These are phyloP conservation scores for Boletus speciosus DNA, from an alignment of 768 basidiomycete genomes.

Conservation along the genomic window DNA sequence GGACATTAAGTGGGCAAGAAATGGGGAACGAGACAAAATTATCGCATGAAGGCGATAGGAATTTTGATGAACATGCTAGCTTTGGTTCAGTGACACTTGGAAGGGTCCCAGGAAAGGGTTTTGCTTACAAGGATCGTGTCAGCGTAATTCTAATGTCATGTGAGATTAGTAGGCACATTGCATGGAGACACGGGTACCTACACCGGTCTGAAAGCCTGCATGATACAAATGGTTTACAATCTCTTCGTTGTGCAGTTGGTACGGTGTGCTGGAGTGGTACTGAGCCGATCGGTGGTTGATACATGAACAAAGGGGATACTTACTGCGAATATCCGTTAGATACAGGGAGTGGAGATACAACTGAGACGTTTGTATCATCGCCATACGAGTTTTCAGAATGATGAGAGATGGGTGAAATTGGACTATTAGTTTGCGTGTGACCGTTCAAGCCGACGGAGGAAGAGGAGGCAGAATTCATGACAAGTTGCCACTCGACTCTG, in stretches of 20 bases:
- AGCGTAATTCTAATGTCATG: constrained; percentile 63
- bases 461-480: constrained; percentile 30
- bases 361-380: constrained; percentile 24
- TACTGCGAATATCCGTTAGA: constrained; percentile 60
- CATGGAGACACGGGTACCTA: constrained; percentile 40
- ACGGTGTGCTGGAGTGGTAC: constrained; percentile 37
- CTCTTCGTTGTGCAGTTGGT: constrained; percentile 68
- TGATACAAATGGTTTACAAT: constrained; percentile 78
- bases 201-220: constrained; percentile 77
- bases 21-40: constrained; percentile 84
- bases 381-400: constrained; percentile 38
- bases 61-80: constrained; percentile 70
- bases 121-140: constrained; percentile 71
- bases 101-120: not conserved
- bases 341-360: constrained; percentile 36
- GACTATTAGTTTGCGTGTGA: constrained; percentile 50
- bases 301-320: constrained; percentile 31
- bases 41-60: constrained; percentile 79
- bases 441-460: constrained; percentile 49
- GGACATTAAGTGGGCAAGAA: constrained; percentile 84
- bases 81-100: constrained; percentile 9
- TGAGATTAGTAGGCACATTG: constrained; percentile 10
- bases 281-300: constrained; percentile 5
- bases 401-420: constrained; percentile 35
- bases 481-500: constrained; percentile 1